These are phyloP conservation scores for Cladosporium sp. DNA, from an alignment of 2,329 filamentous ascomycete species.

Conservation along the genomic window DNA sequence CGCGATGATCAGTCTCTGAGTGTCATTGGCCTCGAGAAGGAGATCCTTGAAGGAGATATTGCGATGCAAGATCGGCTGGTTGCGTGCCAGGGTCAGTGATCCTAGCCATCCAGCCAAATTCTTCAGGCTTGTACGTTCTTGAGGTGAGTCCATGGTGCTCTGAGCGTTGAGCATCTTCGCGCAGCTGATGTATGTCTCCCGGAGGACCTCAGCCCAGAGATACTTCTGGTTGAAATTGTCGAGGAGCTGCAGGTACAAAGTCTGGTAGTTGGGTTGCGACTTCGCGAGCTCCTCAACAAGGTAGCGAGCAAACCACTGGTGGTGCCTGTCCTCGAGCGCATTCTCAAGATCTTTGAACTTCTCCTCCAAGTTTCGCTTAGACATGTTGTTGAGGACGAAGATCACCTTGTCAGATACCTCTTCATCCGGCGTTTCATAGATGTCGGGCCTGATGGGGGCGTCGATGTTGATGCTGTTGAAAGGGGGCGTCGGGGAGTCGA, in stretches of 20 bases:
- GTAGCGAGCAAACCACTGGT: constrained; percentile 95
- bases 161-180: constrained; percentile 86
- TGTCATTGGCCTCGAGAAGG: constrained; percentile 87
- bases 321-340: constrained; percentile 70
- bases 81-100: constrained; percentile 81
- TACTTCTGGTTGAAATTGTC: constrained; percentile 71
- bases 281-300: constrained; percentile 94
- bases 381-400: constrained; percentile 95
- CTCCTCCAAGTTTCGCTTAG: constrained; percentile 74
- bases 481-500: constrained; percentile 59
- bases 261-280: constrained; percentile 93
- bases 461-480: constrained; percentile 78
- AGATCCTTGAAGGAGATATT: constrained; percentile 97
- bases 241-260: constrained; percentile 84
- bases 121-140: constrained; percentile 82
- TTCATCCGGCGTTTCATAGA: constrained; percentile 76
- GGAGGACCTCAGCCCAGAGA: constrained; percentile 81
- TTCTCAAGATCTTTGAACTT: constrained; percentile 79
- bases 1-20: constrained; percentile 81
- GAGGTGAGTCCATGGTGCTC: constrained; percentile 72
- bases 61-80: constrained; percentile 91
- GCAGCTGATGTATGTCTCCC: constrained; percentile 85
- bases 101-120: constrained; percentile 93
- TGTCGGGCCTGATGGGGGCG: constrained; percentile 53
- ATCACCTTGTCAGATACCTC: constrained; percentile 88